Evolutionary conservation across 768 basidiomycete species (phyloP), one percentile per base, ranked within the genome.

Genomic region (Suillus luteus): DNA sequence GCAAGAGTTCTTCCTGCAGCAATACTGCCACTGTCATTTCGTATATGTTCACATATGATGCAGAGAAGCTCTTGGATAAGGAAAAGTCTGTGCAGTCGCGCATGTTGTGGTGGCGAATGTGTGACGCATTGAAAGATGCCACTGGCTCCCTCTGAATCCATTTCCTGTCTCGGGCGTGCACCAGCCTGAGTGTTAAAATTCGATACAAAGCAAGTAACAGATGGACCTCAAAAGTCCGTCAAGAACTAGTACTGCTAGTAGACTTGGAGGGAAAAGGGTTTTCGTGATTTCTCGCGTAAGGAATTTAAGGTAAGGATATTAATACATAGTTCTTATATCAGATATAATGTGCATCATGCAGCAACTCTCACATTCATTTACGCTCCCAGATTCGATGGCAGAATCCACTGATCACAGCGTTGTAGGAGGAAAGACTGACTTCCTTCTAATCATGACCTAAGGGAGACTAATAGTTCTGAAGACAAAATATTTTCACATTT

Each of bases 41-140:
- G 49, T 19, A 64, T 31, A 3, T 51, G 37, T 12, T 63, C 40
- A 40, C 60, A 64, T 48, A 64, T 43, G 24, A 37, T 49, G 27
- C 5, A 48, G 19, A 64, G 51, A 22, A 64, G 60, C 6, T 64
- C 63, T 41, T 51, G 63, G 41, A 64, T 37, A 41, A 19, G 37
- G 35, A 64, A 60, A 22, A 52, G 51, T 33, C 52, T 49, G 35
- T 64, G 63, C 63, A 64, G 62, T 55, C 10, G 57, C 57, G 37
- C 14, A 11, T 5, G 11, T 7, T 35, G 52, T 35, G 31, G 52
- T 6, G 57, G 57, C 1, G 6, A 31, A 41, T 41, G 9, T 11
- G 19, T n/a, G 33, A 31, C 27, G 24, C 17, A 54, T 54, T 35
- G 52, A 35, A 35, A 35, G 33, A 12, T 19, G 19, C 19, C 2